Percentiles rank a stretch among this genome's conserved stretches.
phyloP scores from a whole-genome alignment of 2,329 filamentous ascomycete genomes.

The Cordyceps fumosorosea region DNA sequence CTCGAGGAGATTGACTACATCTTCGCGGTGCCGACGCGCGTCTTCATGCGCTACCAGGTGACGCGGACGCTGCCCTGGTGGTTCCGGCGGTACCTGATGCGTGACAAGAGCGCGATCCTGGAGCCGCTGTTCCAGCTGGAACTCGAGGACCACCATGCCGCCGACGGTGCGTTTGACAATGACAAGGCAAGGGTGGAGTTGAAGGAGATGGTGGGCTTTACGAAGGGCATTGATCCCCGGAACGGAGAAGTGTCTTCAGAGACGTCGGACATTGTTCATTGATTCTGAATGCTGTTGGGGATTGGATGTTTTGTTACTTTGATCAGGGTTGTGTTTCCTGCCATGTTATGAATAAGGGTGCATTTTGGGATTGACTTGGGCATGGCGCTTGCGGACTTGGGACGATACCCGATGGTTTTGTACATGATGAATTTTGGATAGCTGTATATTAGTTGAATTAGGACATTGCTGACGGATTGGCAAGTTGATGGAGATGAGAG shows the following conservation, averaged over 20 bases:
- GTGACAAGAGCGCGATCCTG: conserved; percentile 35
- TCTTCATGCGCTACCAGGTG: conserved; percentile 51
- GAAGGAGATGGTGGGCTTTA: conserved; percentile 29
- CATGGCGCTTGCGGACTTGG: background rate
- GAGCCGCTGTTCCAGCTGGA: conserved; percentile 39
- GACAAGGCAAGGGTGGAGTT: conserved; percentile 34
- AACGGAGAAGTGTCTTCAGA: conserved; percentile 3
- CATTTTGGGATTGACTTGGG: background rate
- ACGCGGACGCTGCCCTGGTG: conserved; percentile 53
- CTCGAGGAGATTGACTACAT: conserved; percentile 53
- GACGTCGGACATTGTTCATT: conserved; percentile 6
- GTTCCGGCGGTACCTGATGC: conserved; percentile 51
- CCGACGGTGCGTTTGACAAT: conserved; percentile 27
- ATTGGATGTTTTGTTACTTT: background rate
- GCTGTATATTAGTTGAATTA: background rate
- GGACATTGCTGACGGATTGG: too few relatives aligned
- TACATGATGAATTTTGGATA: background rate
- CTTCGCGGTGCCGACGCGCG: conserved; percentile 52
- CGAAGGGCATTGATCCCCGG: background rate
- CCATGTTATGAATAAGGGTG: background rate
- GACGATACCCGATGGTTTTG: background rate
- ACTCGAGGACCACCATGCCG: conserved; percentile 25
- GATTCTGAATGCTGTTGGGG: background rate
- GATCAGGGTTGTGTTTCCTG: background rate
- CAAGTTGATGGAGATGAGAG: too few relatives aligned